phyloP scores from a whole-genome alignment of 495 filamentous ascomycete genomes.

The Clohesyomyces aquaticus region DNA sequence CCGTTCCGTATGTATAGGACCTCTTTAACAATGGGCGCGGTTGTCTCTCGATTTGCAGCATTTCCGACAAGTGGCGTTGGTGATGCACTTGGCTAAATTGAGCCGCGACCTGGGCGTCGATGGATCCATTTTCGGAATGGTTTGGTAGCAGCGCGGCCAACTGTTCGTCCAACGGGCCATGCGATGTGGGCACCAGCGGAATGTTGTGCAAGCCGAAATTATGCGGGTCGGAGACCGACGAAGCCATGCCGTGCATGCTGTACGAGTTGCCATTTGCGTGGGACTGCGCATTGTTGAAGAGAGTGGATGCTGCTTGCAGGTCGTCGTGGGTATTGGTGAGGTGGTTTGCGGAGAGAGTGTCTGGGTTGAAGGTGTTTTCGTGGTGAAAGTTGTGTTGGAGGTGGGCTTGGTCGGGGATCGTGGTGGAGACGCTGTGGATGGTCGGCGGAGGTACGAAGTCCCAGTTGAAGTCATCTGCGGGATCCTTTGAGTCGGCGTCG shows the following conservation, averaged over 20 bases:
- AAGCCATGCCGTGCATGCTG: conserved; percentile 13
- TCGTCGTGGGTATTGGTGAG: conserved; percentile 21
- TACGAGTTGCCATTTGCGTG: conserved; percentile 17
- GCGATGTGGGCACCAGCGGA: conserved; percentile 27
- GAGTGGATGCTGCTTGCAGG: conserved; percentile 25
- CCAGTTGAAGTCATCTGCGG: conserved; percentile 22
- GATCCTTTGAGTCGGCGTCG: conserved; percentile 5
- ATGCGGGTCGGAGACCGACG: background rate
- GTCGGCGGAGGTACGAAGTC: conserved; percentile 23
- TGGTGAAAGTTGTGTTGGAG: conserved; percentile 18
- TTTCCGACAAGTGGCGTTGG: background rate
- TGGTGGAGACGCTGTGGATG: conserved; percentile 34
- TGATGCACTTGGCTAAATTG: conserved; percentile 21
- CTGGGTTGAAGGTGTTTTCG: conserved; percentile 19
- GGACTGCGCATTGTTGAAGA: conserved; percentile 30
- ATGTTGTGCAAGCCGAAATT: conserved; percentile 11
- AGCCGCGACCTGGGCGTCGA: conserved; percentile 35
- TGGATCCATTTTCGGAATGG: conserved; percentile 26
- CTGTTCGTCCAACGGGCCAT: conserved; percentile 26
- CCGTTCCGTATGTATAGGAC: conserved; percentile 35
- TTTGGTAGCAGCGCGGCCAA: conserved; percentile 28
- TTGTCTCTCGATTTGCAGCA: conserved; percentile 14
- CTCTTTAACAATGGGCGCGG: conserved; percentile 19
- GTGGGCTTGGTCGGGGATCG: conserved; percentile 33
- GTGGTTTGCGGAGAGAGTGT: conserved; percentile 8